Evolutionary conservation across 1,139 yeast species (phyloP).

Genomic region (Pichia sp.): DNA sequence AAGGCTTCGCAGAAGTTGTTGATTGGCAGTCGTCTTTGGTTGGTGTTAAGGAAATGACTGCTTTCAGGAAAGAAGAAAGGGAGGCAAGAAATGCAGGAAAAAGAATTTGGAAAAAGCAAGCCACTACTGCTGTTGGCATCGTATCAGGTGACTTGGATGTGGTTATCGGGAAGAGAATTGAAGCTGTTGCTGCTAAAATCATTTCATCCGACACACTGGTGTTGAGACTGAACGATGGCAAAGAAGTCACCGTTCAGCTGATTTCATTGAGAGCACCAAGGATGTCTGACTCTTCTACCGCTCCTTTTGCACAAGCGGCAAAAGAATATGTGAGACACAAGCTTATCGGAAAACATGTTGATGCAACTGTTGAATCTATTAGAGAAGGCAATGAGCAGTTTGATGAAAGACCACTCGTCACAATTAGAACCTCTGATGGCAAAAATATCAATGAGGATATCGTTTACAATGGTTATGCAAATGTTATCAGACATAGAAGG

Average conservation of each 20-base stretch:
- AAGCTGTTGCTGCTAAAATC: constrained; percentile 56
- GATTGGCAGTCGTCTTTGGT: constrained; percentile 80
- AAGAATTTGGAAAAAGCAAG: constrained; percentile 55
- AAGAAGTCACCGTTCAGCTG: constrained; percentile 62
- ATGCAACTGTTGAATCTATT: constrained; percentile 58
- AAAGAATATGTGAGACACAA: constrained; percentile 68
- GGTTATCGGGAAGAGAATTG: constrained; percentile 45
- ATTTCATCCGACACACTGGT: constrained; percentile 67
- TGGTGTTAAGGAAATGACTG: constrained; percentile 62
- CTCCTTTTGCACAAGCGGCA: constrained; percentile 61
- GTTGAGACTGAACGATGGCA: constrained; percentile 45
- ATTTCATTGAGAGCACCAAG: constrained; percentile 75
- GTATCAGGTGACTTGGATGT: constrained; percentile 24
- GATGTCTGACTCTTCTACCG: constrained; percentile 52
- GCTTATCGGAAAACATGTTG: constrained; percentile 66
- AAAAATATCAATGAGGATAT: constrained; percentile 60
- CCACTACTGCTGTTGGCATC: too few relatives aligned
- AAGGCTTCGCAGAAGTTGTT: constrained; percentile 69
- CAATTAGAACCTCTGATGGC: constrained; percentile 44
- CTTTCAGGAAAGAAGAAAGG: constrained; percentile 62
- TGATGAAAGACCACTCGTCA: constrained; percentile 65
- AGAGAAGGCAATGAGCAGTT: constrained; percentile 62
- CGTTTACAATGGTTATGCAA: constrained; percentile 65
- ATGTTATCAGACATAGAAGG: constrained; percentile 75
- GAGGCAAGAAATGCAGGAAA: constrained; percentile 59